These are phyloP conservation scores for Caloboletus inedulis DNA, from an alignment of 1,284 basidiomycete species.

Conservation along the genomic window DNA sequence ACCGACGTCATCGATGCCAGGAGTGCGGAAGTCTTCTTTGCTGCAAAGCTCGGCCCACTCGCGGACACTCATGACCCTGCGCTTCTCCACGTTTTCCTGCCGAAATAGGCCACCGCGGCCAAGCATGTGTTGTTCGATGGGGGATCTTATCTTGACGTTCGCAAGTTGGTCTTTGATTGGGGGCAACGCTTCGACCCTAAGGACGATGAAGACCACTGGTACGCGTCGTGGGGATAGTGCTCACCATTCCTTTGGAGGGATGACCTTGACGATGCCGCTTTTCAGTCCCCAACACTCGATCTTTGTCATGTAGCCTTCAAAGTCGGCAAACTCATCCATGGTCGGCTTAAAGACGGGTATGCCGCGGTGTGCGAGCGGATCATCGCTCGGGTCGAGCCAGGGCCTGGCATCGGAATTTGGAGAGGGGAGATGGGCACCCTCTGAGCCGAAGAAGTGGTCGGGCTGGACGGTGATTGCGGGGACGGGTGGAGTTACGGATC, in stretches of 20 bases:
- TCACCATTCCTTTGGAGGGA: slow-evolving; percentile 91
- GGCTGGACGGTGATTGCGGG: slow-evolving; percentile 61
- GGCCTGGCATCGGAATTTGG: slow-evolving; percentile 56
- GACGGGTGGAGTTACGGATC: slow-evolving; percentile 42
- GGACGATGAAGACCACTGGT: slow-evolving; percentile 3
- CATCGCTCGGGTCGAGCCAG: slow-evolving; percentile 77
- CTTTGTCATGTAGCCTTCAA: slow-evolving; percentile 82
- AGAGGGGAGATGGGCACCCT: slow-evolving; percentile 51
- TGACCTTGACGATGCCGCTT: slow-evolving; percentile 91
- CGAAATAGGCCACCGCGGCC: slow-evolving; percentile 84
- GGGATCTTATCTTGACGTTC: slow-evolving; percentile 75
- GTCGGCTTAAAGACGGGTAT: slow-evolving; percentile 94
- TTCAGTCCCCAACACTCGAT: slow-evolving; percentile 85
- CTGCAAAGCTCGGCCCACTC: slow-evolving; percentile 85
- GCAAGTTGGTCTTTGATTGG: slow-evolving; percentile 64
- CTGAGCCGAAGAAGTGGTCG: slow-evolving; percentile 74
- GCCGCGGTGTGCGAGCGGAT: slow-evolving; percentile 80
- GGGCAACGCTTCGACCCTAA: slow-evolving; percentile 73
- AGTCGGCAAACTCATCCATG: slow-evolving; percentile 85
- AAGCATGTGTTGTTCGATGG: slow-evolving; percentile 90
- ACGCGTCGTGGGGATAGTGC: slow-evolving; percentile 27
- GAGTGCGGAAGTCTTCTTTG: slow-evolving; percentile 65
- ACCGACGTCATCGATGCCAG: slow-evolving; percentile 66
- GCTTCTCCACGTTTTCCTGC: slow-evolving; percentile 90
- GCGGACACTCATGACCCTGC: slow-evolving; percentile 75